phyloP scores from a whole-genome alignment of 768 basidiomycete genomes.

The Tulasnella sp. region DNA sequence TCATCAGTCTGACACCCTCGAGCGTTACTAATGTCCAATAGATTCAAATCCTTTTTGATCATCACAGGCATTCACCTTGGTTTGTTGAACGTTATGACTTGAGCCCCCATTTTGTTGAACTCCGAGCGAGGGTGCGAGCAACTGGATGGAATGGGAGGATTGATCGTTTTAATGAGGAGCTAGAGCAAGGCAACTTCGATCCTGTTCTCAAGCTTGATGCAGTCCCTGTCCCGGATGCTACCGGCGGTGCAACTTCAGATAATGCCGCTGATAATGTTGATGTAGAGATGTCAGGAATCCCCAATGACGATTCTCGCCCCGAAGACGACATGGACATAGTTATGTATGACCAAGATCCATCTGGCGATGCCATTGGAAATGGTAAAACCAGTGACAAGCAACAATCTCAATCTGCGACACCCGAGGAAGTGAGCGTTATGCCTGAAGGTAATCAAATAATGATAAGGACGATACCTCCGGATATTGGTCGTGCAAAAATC shows the following conservation, averaged over 20 bases:
- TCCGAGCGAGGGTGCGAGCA: slow-evolving; percentile 68
- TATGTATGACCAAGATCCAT: slow-evolving; percentile 11
- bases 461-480: slow-evolving; percentile 89
- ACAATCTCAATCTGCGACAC: not conserved
- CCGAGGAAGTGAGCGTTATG: slow-evolving; percentile 52
- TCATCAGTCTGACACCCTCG: not conserved
- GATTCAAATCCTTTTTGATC: slow-evolving; percentile 92
- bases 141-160: slow-evolving; percentile 72
- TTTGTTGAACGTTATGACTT: slow-evolving; percentile 93
- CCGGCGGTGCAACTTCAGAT: not conserved
- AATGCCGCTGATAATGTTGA: slow-evolving; percentile 6
- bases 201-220: slow-evolving; percentile 24
- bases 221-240: not conserved
- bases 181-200: slow-evolving; percentile 79
- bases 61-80: slow-evolving; percentile 92
- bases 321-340: slow-evolving; percentile 14
- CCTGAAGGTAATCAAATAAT: slow-evolving; percentile 84
- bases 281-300: too few species aligned
- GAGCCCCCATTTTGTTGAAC: slow-evolving; percentile 47
- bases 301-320: slow-evolving; percentile 7
- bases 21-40: slow-evolving; percentile 27
- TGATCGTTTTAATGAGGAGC: slow-evolving; percentile 58
- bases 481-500: slow-evolving; percentile 76
- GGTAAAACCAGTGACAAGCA: not conserved
- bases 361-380: too few species aligned